Conservation (phyloP, 2,329 filamentous ascomycete species). For the Byssoonygena ceratinophila region DNA sequence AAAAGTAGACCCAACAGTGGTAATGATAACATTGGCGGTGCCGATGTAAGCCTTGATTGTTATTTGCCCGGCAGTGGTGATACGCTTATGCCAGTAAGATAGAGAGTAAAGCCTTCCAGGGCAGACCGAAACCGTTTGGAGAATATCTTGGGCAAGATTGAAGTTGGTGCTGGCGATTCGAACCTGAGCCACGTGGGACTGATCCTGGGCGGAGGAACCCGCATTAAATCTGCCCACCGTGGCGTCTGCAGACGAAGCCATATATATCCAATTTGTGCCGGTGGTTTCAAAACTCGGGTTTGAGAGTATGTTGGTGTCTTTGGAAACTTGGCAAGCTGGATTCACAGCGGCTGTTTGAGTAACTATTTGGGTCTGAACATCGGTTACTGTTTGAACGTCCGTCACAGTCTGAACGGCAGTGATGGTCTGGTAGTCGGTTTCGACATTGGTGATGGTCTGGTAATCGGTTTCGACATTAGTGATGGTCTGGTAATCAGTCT, state of each 20-base stretch:
- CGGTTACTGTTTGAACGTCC: background rate
- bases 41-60: background rate
- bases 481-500: background rate
- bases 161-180: background rate
- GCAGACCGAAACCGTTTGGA: background rate
- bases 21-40: too few species aligned
- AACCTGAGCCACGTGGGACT: background rate
- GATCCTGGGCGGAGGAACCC: background rate
- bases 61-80: background rate
- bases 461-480: background rate
- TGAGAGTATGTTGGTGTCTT: background rate
- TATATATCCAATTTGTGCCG: background rate
- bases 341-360: background rate
- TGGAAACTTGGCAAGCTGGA: background rate
- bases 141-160: background rate
- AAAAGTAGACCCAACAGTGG: background rate
- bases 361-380: background rate
- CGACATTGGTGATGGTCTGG: background rate
- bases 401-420: background rate
- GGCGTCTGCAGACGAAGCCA: background rate
- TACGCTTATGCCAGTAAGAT: background rate
- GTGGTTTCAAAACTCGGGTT: background rate
- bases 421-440: background rate
- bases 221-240: background rate
- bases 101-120: background rate